Conservation (phyloP, 306 rosid species). For the Datisca glomerata region DNA sequence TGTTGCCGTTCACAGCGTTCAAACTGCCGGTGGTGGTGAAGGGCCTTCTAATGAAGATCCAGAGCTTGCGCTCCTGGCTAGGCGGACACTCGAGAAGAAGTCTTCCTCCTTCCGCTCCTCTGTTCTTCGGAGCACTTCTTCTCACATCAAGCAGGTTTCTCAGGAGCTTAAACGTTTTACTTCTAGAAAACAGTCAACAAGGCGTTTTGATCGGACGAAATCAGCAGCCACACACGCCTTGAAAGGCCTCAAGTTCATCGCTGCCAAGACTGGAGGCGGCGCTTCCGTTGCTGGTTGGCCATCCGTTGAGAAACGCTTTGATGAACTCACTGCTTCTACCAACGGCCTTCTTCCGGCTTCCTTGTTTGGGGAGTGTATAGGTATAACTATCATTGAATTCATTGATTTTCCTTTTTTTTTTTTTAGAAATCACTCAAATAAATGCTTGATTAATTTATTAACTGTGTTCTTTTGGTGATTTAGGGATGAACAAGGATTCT, state of each 20-base stretch:
- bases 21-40: constrained; percentile 14
- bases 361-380: constrained; percentile 49
- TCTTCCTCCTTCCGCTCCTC: constrained; percentile 30
- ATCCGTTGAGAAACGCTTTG: constrained; percentile 30
- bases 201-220: constrained; percentile 33
- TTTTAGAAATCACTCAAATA: no score
- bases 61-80: constrained; percentile 31
- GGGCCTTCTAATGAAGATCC: constrained; percentile 22
- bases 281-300: constrained; percentile 23
- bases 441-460: neutral
- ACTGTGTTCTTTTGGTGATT: constrained; percentile 14
- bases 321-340: constrained; percentile 29
- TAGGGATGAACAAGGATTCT: constrained; percentile 52
- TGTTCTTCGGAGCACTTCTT: constrained; percentile 23
- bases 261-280: constrained; percentile 24
- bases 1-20: constrained; percentile 54
- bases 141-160: constrained; percentile 33
- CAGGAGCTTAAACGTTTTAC: constrained; percentile 44
- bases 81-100: constrained; percentile 23
- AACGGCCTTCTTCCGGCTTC: constrained; percentile 33
- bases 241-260: constrained; percentile 40
- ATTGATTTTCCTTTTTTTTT: neutral
- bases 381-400: constrained; percentile 5
- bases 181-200: constrained; percentile 18
- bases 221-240: constrained; percentile 43